Evolutionary conservation across 257 asterid genomes (phyloP), one percentile per base, ranked within the genome.

Genomic region (Nemophila menziesii): DNA sequence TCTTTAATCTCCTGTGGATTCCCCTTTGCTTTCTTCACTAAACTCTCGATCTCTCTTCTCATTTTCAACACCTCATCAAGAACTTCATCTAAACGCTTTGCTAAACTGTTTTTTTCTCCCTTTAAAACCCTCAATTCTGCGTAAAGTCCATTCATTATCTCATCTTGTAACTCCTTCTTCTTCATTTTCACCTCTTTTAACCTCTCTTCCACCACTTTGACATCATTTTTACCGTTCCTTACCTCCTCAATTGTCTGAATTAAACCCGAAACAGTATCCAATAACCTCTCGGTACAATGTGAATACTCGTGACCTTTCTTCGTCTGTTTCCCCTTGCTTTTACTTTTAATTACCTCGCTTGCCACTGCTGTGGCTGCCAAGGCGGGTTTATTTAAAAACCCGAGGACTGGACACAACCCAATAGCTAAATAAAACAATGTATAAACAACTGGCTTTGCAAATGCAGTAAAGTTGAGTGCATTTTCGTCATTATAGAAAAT

Each of bases 121-220:
- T 57, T 74, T 69, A 85, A 57, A 51, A 44, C 60, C 44, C 56
- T 66, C 69, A 77, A 41, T 43, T 81, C 85, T 5, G 63, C 69
- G 60, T 78, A 41, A 22, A 90, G 77, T 16, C 68, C 80, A 29
- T 19, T 39, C 87, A 79, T 70, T 20, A 90, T 60, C 77, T 74
- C 83, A 5, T 67, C 73, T 41, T 81, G 79, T 83, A 85, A 63
- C 41, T 44, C 74, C 44, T 16, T 52, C 64, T 52, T 85, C 40
- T 49, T 67, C 54, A 13, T 46, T 38, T 69, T 78, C 21, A 90
- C 85, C 26, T 72, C 85, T 56, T 77, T 61, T 46, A 90, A 58
- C 14, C 63, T 71, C 48, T 62, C 66, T 68, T 78, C 64, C 4
- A 79, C 77, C 10, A 21, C 34, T 17, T 13, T 14, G 8, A 44